Percentiles rank a stretch among this genome's conserved stretches.
These are phyloP conservation scores for Xylaria sp. DNA, from an alignment of 2,329 filamentous ascomycete genomes.

Conservation along the genomic window DNA sequence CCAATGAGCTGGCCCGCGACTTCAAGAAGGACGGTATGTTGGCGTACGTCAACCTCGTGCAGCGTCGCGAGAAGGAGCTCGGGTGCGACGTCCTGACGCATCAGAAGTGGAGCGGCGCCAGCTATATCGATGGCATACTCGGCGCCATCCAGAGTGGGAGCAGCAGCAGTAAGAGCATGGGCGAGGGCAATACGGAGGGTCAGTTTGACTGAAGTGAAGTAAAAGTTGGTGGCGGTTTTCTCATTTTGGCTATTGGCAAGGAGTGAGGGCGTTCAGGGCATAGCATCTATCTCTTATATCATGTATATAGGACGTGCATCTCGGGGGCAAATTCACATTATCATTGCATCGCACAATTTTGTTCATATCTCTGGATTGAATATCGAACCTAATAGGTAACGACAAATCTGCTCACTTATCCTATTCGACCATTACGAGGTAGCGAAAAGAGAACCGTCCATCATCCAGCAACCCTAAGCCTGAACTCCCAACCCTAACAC, in stretches of 20 bases:
- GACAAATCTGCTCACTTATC: neutral
- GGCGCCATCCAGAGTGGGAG: constrained; percentile 92
- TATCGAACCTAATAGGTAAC: neutral
- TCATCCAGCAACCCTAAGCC: constrained; percentile 11
- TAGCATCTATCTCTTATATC: constrained; percentile 9
- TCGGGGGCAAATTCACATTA: neutral
- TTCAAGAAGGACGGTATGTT: constrained; percentile 96
- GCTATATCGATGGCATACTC: constrained; percentile 87
- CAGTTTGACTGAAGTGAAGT: constrained; percentile 62
- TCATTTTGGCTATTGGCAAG: constrained; percentile 6
- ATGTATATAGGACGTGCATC: constrained; percentile 17
- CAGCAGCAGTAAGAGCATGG: constrained; percentile 90
- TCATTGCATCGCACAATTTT: neutral
- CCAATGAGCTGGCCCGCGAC: constrained; percentile 78
- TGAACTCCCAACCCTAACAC: constrained; percentile 22
- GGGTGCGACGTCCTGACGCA: constrained; percentile 94
- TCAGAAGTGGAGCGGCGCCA: constrained; percentile 81
- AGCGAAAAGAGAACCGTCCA: constrained; percentile 9
- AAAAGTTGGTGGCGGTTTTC: too few species aligned
- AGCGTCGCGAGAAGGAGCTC: constrained; percentile 88
- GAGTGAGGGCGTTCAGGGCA: constrained; percentile 23
- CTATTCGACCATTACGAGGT: neutral
- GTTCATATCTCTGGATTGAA: neutral
- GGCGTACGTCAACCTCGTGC: constrained; percentile 94
- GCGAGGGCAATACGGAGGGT: constrained; percentile 89